phyloP scores from a whole-genome alignment of 331 rosid genomes.

The Quercus lobata region DNA sequence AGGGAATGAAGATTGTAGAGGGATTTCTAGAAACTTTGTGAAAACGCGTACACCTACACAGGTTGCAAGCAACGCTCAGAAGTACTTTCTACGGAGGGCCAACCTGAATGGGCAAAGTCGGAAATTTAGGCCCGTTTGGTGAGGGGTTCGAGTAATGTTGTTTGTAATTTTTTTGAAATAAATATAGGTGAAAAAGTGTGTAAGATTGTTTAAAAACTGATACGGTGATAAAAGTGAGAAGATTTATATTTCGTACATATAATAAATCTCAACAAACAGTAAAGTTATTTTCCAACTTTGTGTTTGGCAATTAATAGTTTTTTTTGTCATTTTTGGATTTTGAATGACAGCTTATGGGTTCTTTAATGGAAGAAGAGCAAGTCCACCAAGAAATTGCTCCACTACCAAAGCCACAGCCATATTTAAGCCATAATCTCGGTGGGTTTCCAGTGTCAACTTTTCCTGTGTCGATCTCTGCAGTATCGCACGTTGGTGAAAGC shows the following conservation, averaged over 20 bases:
- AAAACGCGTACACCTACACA: conserved; percentile 90
- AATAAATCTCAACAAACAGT: not conserved
- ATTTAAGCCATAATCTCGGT: conserved; percentile 27
- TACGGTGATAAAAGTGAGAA: conserved; percentile 28
- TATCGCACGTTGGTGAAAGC: conserved; percentile 30
- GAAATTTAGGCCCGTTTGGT: conserved; percentile 36
- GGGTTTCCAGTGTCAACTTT: conserved; percentile 32
- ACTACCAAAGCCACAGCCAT: conserved; percentile 14
- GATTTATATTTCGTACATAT: too few relatives aligned
- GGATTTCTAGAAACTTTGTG: conserved; percentile 87
- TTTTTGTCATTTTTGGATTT: not conserved
- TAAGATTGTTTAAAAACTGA: conserved; percentile 14
- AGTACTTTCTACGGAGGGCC: conserved; percentile 77
- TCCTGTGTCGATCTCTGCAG: conserved; percentile 24
- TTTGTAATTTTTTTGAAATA: too few relatives aligned
- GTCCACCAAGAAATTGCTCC: conserved; percentile 26
- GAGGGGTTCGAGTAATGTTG: fast-evolving
- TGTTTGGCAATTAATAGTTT: too few relatives aligned
- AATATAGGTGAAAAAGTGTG: too few relatives aligned
- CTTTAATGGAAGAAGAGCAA: conserved; percentile 52
- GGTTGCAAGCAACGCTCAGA: conserved; percentile 95
- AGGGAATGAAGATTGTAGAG: conserved; percentile 96
- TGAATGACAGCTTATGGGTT: conserved; percentile 37
- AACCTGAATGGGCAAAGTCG: conserved; percentile 73
- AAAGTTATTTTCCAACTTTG: not conserved